phyloP scores from a whole-genome alignment of 2,329 filamentous ascomycete genomes.

The Scolecobasidium constrictum region DNA sequence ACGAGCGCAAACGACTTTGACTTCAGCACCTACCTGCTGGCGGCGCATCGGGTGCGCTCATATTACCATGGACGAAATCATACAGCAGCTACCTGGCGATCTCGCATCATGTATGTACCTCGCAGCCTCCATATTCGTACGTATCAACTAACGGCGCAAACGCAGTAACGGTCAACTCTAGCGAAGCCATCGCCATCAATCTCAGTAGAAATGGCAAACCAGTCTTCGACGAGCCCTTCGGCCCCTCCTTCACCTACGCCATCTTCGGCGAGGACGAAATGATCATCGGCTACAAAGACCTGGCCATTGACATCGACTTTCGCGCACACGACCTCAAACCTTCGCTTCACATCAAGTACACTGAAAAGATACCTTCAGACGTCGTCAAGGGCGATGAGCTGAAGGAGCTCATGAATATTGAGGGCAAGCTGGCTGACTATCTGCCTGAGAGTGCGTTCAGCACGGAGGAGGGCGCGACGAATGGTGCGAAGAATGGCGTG shows the following conservation, averaged over 20 bases:
- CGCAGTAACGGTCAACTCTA: conserved; percentile 22
- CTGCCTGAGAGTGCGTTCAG: conserved; percentile 51
- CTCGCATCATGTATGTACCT: no score
- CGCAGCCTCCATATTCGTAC: no score
- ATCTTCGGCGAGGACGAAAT: conserved; percentile 80
- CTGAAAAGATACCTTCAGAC: conserved; percentile 46
- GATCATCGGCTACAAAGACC: conserved; percentile 80
- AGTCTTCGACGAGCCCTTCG: conserved; percentile 53
- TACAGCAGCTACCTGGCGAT: no score
- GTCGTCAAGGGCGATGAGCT: conserved; percentile 56
- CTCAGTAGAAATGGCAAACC: conserved; percentile 13
- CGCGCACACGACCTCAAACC: conserved; percentile 68
- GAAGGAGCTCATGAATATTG: conserved; percentile 36
- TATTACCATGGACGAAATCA: no score
- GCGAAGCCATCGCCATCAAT: conserved; percentile 27
- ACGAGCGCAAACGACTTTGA: no score
- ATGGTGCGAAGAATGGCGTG: conserved; percentile 16
- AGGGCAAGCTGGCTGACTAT: conserved; percentile 29
- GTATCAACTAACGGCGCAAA: no score
- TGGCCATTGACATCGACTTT: conserved; percentile 64
- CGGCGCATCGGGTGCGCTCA: no score
- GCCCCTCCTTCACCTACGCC: conserved; percentile 79
- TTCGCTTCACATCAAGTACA: conserved; percentile 58
- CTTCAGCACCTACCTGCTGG: no score
- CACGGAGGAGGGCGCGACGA: conserved; percentile 45